Percentiles rank a stretch among this genome's conserved stretches.
Conservation (phyloP, 2,329 filamentous ascomycete genomes). For the Phialophora macrospora region DNA sequence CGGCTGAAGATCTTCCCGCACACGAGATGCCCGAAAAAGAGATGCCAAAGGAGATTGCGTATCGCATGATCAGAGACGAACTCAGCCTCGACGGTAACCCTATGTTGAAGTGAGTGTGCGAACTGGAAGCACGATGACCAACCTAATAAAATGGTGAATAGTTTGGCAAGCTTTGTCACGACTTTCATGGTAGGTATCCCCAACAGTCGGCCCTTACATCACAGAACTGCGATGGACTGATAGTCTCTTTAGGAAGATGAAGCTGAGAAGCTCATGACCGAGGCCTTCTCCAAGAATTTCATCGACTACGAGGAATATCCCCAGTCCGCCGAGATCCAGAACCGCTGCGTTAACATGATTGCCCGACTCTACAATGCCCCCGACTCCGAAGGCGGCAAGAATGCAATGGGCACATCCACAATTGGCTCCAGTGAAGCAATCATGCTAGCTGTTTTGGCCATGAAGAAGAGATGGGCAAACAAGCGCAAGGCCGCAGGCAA, state of each 20-base stretch:
- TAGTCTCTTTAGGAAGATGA: conserved; percentile 73
- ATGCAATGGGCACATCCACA: conserved; percentile 82
- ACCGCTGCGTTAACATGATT: conserved; percentile 90
- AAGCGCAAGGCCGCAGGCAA: conserved; percentile 82
- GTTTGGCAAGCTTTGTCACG: conserved; percentile 89
- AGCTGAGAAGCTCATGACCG: conserved; percentile 92
- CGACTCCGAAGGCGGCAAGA: conserved; percentile 56
- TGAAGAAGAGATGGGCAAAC: conserved; percentile 96
- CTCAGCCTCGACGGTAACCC: conserved; percentile 89
- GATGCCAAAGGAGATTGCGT: conserved; percentile 92
- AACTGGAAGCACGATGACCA: background rate
- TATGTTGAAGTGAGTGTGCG: conserved; percentile 63
- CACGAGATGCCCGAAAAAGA: conserved; percentile 85
- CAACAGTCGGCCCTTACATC: background rate
- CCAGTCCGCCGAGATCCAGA: conserved; percentile 82
- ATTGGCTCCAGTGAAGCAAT: conserved; percentile 81
- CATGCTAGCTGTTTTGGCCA: conserved; percentile 68
- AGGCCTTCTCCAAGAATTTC: conserved; percentile 93
- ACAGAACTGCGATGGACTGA: background rate
- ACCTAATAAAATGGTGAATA: conserved; percentile 46
- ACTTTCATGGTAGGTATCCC: conserved; percentile 79
- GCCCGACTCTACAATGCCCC: conserved; percentile 86
- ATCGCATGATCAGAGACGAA: conserved; percentile 95
- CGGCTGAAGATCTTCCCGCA: conserved; percentile 76
- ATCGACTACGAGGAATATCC: conserved; percentile 88